Evolutionary conservation across 202 grass and related monocot species (phyloP).

Genomic region (Miscanthus sacchariflorus): DNA sequence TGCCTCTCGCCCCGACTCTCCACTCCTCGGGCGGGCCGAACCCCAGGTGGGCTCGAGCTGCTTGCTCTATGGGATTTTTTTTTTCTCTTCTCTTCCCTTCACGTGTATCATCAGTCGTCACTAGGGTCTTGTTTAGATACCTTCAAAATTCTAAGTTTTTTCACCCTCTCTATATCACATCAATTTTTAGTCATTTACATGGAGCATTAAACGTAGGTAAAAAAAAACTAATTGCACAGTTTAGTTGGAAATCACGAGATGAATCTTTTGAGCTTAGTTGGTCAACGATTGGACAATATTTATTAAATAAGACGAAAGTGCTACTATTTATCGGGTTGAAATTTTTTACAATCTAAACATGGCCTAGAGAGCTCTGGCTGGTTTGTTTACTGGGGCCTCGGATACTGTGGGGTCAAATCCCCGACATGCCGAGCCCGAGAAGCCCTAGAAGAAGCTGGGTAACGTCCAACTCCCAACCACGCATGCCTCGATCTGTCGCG

Average conservation of each 20-base stretch:
- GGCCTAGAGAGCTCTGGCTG: neutral
- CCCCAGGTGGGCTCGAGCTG: conserved; percentile 39
- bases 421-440: conserved; percentile 51
- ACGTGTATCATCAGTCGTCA: neutral
- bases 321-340: no score
- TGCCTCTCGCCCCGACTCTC: neutral
- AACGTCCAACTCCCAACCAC: conserved; percentile 44
- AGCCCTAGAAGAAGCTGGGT: conserved; percentile 40
- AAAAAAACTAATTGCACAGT: no score
- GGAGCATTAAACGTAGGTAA: no score
- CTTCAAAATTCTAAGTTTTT: no score
- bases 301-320: no score
- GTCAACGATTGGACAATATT: no score
- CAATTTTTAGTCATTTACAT: no score
- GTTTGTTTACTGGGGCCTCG: conserved; percentile 17
- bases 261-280: no score
- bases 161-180: no score
- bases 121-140: no score
- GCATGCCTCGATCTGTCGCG: conserved; percentile 16
- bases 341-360: no score
- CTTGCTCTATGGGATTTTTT: conserved; percentile 24
- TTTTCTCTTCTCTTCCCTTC: neutral
- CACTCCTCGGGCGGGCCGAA: conserved; percentile 23
- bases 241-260: no score
- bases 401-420: conserved; percentile 53